phyloP scores from a whole-genome alignment of 345 rosid genomes.

The Hirschfeldia incana region DNA sequence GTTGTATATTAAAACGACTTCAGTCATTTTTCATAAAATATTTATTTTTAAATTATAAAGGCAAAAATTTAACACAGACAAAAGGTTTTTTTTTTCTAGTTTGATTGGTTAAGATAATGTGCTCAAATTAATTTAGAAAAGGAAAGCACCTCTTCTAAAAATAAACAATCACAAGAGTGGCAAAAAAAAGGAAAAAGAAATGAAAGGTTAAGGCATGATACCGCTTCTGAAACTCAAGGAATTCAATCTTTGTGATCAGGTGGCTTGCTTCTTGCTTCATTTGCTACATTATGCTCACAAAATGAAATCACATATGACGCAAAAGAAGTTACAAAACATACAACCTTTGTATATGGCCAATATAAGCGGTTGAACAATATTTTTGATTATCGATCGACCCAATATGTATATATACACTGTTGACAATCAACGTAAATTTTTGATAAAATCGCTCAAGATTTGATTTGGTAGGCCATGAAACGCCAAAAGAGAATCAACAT shows the following conservation, averaged over 20 bases:
- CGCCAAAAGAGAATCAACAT: conserved; percentile 1
- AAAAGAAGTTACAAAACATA: background rate
- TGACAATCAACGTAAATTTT: background rate
- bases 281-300: conserved; percentile 46
- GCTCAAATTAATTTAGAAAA: background rate
- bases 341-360: background rate
- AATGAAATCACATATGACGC: background rate
- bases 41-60: background rate
- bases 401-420: background rate
- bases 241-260: conserved; percentile 58
- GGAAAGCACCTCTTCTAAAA: background rate
- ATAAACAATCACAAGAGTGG: background rate
- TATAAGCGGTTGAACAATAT: background rate
- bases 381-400: background rate
- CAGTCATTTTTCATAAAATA: background rate
- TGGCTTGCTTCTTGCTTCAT: conserved; percentile 48
- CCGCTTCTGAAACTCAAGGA: conserved; percentile 56
- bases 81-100: background rate
- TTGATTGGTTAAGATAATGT: background rate
- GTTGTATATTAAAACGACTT: background rate
- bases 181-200: background rate
- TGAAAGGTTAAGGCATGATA: conserved; percentile 25
- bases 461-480: conserved; percentile 6
- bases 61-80: background rate
- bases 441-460: conserved; percentile 2